Evolutionary conservation across 805 yeast species (phyloP), one percentile per base, ranked within the genome.

Genomic region (Clavispora fructus): DNA sequence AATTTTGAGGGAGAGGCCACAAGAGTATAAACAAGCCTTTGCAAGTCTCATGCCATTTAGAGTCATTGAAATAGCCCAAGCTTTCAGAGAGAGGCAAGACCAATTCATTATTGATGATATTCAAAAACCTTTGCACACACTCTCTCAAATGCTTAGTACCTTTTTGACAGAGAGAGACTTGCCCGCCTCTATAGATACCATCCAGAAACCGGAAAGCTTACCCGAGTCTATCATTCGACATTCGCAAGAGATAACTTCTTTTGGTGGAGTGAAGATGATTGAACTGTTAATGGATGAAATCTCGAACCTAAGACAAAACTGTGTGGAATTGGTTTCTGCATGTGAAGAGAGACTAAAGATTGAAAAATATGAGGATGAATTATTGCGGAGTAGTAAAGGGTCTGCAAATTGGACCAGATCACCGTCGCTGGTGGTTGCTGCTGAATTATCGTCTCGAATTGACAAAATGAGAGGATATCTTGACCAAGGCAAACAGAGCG

Each of bases 71-170:
- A 74, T 80, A 2, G 80, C 88, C 0, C 78, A 77, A 35, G 83
- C 90, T 0, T 87, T 79, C 57, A 74, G 77, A 43, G 92, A 85
- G 49, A 71, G 91, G 49, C 82, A 81, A 47, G 78, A 77, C 12
- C 65, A 64, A 4, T 85, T 74, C 55, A 69, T 85, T 9, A 65
- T 65, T 27, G 75, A 77, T 41, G 69, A 52, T 46, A 67, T 61
- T 45, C 58, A 51, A 52, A 66, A 63, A 3, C 89, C 90, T 0
- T 54, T 83, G 1, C 62, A 64, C 19, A 66, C 75, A 4, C 56
- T 84, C 25, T 74, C 75, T 40, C 68, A 67, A 31, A 60, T 75
- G 33, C 58, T 83, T 27, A 64, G 67, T 17, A 64, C 65, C 29
- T 73, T 71, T 50, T 52, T 84, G 4, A 66, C 74, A 0, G 78